A percentile compares a stretch with the other conserved stretches of the same genome.
These are phyloP conservation scores for Phaeosphaeria sp. DNA, from an alignment of 2,329 filamentous ascomycete species.

Conservation along the genomic window DNA sequence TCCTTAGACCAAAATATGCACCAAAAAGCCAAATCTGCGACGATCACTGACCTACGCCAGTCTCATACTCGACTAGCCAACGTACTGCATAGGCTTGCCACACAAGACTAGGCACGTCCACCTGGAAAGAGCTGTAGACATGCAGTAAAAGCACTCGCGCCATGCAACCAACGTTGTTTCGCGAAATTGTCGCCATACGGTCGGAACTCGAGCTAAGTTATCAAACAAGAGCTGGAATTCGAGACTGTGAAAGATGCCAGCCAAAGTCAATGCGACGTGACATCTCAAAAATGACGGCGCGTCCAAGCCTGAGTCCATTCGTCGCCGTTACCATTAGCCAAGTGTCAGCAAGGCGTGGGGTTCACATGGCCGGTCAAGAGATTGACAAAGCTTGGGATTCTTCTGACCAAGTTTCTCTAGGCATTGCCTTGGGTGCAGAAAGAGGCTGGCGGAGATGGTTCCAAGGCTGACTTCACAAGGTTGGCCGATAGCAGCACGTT, in stretches of 20 bases:
- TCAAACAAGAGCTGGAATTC: not conserved
- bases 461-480: slow-evolving; percentile 8
- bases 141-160: too few species aligned
- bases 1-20: too few species aligned
- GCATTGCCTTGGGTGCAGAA: slow-evolving; percentile 10
- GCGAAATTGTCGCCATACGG: not conserved
- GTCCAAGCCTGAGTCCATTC: not conserved
- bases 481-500: slow-evolving; percentile 11
- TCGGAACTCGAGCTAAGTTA: not conserved
- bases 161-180: too few species aligned
- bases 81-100: too few species aligned
- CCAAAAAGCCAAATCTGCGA: too few species aligned
- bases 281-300: not conserved
- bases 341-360: slow-evolving; percentile 19
- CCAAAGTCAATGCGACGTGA: not conserved
- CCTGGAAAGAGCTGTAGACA: too few species aligned
- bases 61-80: too few species aligned
- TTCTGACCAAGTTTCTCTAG: slow-evolving; percentile 14
- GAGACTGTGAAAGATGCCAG: not conserved
- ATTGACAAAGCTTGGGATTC: slow-evolving; percentile 13
- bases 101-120: too few species aligned
- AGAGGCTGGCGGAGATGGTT: slow-evolving; percentile 7
- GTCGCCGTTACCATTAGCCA: slow-evolving; percentile 6
- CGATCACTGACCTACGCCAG: too few species aligned
- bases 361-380: slow-evolving; percentile 8